Evolutionary conservation across 2,329 filamentous ascomycete genomes (phyloP).

Genomic region (Verticillium zaregamsianum): DNA sequence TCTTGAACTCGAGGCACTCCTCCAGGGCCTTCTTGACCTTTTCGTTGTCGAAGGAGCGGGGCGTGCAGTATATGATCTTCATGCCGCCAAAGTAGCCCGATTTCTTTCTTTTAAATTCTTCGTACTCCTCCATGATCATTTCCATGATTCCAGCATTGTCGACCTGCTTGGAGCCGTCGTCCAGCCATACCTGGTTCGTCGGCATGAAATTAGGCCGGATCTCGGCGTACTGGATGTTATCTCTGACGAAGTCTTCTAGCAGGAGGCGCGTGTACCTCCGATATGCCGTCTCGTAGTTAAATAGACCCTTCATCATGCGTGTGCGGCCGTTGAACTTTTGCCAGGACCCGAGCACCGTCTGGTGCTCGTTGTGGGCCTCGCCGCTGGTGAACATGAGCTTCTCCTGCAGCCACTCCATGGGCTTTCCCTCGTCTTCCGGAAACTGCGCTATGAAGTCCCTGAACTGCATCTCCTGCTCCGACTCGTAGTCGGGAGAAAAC

Average conservation of each 20-base stretch:
- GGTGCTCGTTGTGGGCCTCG: conserved; percentile 50
- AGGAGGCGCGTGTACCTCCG: conserved; percentile 54
- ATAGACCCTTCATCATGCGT: conserved; percentile 67
- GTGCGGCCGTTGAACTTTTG: conserved; percentile 64
- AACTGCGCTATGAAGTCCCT: conserved; percentile 34
- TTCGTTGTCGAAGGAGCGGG: conserved; percentile 49
- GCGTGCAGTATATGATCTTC: conserved; percentile 70
- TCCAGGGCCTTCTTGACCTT: conserved; percentile 48
- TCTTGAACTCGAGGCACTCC: conserved; percentile 60
- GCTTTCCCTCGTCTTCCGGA: conserved; percentile 19
- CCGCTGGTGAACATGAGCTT: conserved; percentile 61
- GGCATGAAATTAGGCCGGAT: conserved; percentile 66
- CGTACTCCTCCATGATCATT: conserved; percentile 54
- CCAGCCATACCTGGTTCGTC: conserved; percentile 54
- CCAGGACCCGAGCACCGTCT: conserved; percentile 49
- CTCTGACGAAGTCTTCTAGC: conserved; percentile 57
- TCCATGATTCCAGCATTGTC: conserved; percentile 56
- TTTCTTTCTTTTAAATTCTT: conserved; percentile 36
- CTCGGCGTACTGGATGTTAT: conserved; percentile 69
- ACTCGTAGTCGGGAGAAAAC: conserved; percentile 44
- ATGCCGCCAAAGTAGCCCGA: conserved; percentile 54
- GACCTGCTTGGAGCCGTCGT: conserved; percentile 49
- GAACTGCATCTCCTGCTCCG: conserved; percentile 40
- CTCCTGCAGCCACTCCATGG: conserved; percentile 50
- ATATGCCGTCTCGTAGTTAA: conserved; percentile 63